Base-by-base conservation (phyloP, 805 yeast species). In the Candida xyloterini region DNA sequence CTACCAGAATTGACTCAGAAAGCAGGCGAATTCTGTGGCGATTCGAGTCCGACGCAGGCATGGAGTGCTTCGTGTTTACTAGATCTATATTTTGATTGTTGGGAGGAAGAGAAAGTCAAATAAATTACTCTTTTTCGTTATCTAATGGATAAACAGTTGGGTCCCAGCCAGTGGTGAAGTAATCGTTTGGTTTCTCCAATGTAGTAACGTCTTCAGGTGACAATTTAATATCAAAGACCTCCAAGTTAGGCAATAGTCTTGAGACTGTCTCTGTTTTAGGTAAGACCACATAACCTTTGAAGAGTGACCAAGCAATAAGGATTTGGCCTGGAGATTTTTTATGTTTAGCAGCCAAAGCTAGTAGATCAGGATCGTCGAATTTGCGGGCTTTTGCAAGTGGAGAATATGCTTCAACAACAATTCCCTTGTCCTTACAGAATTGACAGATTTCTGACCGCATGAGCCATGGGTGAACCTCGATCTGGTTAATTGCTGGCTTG, bases 1-100 rank as follows among this genome's bases (percentile, higher is more conserved):
- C 66, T 91, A 48, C 79, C 98, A 0, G 99, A 91, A 60, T 70
- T 91, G 55, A 88, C 98, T 2, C 88, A 91, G 56, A 87, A 85
- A 62, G 81, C 84, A 53, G 98, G 98, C 2, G 81, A 68, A 22
- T 52, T 79, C 8, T 91, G 99, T 59, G 55, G 59, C 13, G 98
- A 93, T 60, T 86, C 96, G 2, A 84, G 95, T 48, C 96, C 97
- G 3, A 82, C 97, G 0, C 99, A 91, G 60, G 97, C 98, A 0
- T 91, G 99, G 99, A 86, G 96, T 57, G 67, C 91, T 0, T 81
- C 93, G 2, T 86, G 96, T 53, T 63, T 93, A 42, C 61, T 91
- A 23, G 98, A 91, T 59, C 65, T 91, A 38, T 85, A 78, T 59
- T 71, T 73, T 47, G 96, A 88, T 54, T 59, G 77, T 18, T 78